Evolutionary conservation across 2,329 filamentous ascomycete species (phyloP).

Genomic region (Neocatenulostroma microsporum): DNA sequence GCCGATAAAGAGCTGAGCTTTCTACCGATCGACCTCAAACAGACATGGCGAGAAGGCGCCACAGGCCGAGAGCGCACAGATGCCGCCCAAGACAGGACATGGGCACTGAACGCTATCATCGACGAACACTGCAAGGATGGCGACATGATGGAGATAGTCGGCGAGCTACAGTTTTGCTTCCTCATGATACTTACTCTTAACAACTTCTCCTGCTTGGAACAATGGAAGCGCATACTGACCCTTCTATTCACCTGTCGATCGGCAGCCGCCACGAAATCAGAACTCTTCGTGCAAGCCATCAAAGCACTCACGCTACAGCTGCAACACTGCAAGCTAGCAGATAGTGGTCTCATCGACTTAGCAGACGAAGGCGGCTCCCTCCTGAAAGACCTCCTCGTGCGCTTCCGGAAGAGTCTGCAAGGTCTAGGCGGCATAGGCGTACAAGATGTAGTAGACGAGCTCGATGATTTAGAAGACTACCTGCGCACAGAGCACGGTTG

Average conservation of each 20-base stretch:
- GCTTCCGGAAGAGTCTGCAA: slow-evolving; percentile 46
- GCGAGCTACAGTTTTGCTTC: slow-evolving; percentile 56
- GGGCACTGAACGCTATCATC: slow-evolving; percentile 51
- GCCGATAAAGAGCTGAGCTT: slow-evolving; percentile 44
- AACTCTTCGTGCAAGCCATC: slow-evolving; percentile 47
- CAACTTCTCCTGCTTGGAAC: slow-evolving; percentile 59
- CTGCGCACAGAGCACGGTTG: slow-evolving; percentile 50
- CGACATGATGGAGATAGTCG: slow-evolving; percentile 35
- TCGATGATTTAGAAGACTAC: slow-evolving; percentile 49
- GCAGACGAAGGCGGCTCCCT: slow-evolving; percentile 44
- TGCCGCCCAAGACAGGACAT: slow-evolving; percentile 54
- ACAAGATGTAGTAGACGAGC: slow-evolving; percentile 43
- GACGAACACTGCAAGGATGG: slow-evolving; percentile 32
- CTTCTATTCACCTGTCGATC: slow-evolving; percentile 50
- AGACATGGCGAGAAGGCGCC: slow-evolving; percentile 55
- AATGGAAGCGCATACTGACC: slow-evolving; percentile 54
- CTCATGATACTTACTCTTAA: slow-evolving; percentile 56
- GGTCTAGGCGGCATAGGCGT: slow-evolving; percentile 33
- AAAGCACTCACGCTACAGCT: slow-evolving; percentile 47
- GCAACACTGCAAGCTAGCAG: slow-evolving; percentile 49
- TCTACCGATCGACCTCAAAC: slow-evolving; percentile 52
- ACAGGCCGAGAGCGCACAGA: slow-evolving; percentile 56
- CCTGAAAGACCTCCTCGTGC: slow-evolving; percentile 45
- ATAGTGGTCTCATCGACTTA: slow-evolving; percentile 55
- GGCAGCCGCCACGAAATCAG: slow-evolving; percentile 42